phyloP scores from a whole-genome alignment of 805 yeast species.

The Kazachstania martiniae region DNA sequence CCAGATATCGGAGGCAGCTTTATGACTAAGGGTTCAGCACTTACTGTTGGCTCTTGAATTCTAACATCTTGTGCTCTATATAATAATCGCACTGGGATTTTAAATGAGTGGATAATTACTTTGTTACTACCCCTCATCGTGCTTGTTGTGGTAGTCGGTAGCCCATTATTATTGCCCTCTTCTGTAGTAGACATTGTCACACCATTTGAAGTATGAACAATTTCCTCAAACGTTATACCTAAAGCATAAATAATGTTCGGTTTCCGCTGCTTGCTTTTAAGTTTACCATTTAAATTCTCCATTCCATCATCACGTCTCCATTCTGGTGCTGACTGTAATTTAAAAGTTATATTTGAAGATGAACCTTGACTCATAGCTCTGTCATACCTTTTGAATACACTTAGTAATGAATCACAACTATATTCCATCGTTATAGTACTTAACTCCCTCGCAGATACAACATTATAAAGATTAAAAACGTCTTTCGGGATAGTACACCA shows the following conservation, averaged over 20 bases:
- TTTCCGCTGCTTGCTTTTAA: conserved; percentile 1
- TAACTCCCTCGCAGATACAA: conserved; percentile 19
- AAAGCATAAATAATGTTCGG: conserved; percentile 20
- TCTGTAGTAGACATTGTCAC: conserved; percentile 4
- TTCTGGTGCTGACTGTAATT: conserved; percentile 20
- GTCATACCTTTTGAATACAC: conserved; percentile 24
- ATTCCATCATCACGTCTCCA: conserved; percentile 9
- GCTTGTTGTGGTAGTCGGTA: conserved; percentile 1
- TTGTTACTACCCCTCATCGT: conserved; percentile 8
- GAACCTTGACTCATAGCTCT: conserved; percentile 20
- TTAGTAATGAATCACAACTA: conserved; percentile 23
- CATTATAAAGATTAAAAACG: conserved; percentile 20
- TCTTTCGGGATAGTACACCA: conserved; percentile 27
- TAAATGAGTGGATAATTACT: conserved; percentile 51
- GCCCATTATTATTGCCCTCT: conserved; percentile 3
- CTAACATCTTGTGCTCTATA: conserved; percentile 42
- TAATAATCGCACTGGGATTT: conserved; percentile 59
- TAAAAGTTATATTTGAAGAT: conserved; percentile 19
- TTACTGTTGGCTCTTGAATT: conserved; percentile 53
- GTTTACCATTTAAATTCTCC: neutral
- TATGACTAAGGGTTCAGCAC: conserved; percentile 45
- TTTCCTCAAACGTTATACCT: conserved; percentile 23
- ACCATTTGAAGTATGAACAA: conserved; percentile 9
- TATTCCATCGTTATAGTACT: conserved; percentile 25
- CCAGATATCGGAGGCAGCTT: conserved; percentile 27